Evolutionary conservation across 2,329 filamentous ascomycete genomes (phyloP), one percentile per base, ranked within the genome.

Genomic region (Colletotrichum truncatum): DNA sequence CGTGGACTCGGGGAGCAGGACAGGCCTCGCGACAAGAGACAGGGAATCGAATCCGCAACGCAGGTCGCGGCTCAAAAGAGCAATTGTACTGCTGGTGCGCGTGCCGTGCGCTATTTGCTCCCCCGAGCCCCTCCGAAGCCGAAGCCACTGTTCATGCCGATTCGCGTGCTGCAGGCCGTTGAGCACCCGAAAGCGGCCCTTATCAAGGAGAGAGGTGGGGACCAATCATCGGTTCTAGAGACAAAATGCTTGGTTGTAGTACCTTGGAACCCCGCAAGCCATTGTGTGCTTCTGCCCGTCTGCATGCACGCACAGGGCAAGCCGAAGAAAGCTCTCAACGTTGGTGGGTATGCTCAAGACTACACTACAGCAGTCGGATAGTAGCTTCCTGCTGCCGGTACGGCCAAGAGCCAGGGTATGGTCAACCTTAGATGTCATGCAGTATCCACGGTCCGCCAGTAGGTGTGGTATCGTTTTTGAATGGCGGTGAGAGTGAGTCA

Each of bases 401-500:
- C 11, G 26, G 43, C 34, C 36, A 51, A 32, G 21, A 16, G 48
- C 18, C 48, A 43, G 62, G 41, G 39, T 32, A 14, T 25, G 28
- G 41, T 21, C 39, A 14, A 52, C 21, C 36, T 18, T 12, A 49
- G 8, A 48, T 43, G 48, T 30, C 32, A 38, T 25, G 39, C 41
- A 49, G 32, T 46, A 26, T 8, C 12, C 34, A 18, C 30, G 16
- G 46, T 49, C 21, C 34, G 18, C 6, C 46, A 18, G 10, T 18
- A 14, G 21, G 43, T 14, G 6, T 45, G 4, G 28, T 12, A 28
- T 26, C n/a, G 41, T 41, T n/a, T 34, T 18, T 28, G 57, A 62
- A 66, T 66, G 43, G 63, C 63, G 63, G 63, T 66, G 63, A 66
- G 43, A 36, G 51, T 56, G 63, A 66, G 49, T 62, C 57, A 52